Evolutionary conservation across 768 basidiomycete genomes (phyloP).

Genomic region (Crucibulum laeve): DNA sequence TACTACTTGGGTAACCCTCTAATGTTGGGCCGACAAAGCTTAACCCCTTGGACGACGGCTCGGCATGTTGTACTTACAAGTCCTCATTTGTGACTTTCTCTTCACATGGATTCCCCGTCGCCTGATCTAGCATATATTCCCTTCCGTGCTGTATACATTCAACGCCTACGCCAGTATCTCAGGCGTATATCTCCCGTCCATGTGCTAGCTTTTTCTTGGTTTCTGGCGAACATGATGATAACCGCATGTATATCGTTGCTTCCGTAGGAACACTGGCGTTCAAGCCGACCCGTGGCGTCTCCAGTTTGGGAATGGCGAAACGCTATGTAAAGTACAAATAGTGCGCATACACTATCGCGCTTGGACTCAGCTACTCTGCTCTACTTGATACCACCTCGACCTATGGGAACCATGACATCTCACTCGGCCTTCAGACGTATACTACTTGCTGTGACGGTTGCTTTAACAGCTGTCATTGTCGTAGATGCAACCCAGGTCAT

Average conservation of each 20-base stretch:
- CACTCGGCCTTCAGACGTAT: conserved; percentile 14
- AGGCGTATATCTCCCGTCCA: neutral
- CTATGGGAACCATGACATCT: neutral
- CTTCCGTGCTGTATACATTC: neutral
- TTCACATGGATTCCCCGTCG: conserved; percentile 10
- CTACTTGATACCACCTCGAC: neutral
- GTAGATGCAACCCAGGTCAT: conserved; percentile 47
- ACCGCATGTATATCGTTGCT: too few species aligned
- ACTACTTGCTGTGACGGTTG: conserved; percentile 18
- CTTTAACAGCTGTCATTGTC: conserved; percentile 13
- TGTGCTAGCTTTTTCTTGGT: neutral
- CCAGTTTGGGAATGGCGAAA: too few species aligned
- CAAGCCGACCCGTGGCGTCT: too few species aligned
- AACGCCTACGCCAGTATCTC: neutral
- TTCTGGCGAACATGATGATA: too few species aligned
- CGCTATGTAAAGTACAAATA: too few species aligned
- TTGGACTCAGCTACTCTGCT: neutral
- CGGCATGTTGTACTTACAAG: too few species aligned
- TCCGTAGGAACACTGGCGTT: too few species aligned
- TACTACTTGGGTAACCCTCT: neutral
- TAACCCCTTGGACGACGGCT: neutral
- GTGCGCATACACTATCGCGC: too few species aligned
- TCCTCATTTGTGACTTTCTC: neutral
- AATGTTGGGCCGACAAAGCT: neutral
- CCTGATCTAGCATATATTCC: conserved; percentile 4